A percentile compares a stretch with the other conserved stretches of the same genome.
Evolutionary conservation across 805 yeast genomes (phyloP).

Genomic region (Lachancea dasiensis): DNA sequence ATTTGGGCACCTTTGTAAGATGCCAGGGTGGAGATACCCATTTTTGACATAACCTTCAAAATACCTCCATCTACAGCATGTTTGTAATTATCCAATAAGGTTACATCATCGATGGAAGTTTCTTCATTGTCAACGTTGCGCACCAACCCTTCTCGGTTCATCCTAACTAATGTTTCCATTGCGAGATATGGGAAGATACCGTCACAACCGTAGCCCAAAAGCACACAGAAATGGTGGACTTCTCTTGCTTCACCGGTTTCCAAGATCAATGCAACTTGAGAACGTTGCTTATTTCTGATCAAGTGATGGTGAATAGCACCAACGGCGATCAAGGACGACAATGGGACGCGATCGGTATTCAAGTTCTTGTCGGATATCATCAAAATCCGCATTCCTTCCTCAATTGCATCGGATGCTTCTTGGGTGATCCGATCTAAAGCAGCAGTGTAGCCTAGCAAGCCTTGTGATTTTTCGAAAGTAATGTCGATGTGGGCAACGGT

Average conservation of each 20-base stretch:
- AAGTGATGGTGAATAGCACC: constrained; percentile 97
- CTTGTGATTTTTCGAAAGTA: constrained; percentile 78
- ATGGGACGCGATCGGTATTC: constrained; percentile 59
- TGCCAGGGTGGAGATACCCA: constrained; percentile 98
- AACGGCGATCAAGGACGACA: constrained; percentile 84
- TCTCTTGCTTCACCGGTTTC: constrained; percentile 98
- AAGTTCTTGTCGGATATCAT: constrained; percentile 68
- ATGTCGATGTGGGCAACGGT: constrained; percentile 75
- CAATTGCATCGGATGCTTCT: constrained; percentile 81
- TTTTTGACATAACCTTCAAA: constrained; percentile 95
- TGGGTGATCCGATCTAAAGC: constrained; percentile 83
- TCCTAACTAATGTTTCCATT: constrained; percentile 77
- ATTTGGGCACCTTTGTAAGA: constrained; percentile 99
- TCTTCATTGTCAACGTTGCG: constrained; percentile 39
- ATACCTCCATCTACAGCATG: constrained; percentile 86
- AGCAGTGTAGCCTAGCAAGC: constrained; percentile 76
- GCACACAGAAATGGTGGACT: constrained; percentile 91
- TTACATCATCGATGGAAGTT: constrained; percentile 42
- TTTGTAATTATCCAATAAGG: constrained; percentile 72
- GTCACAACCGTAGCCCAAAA: constrained; percentile 96
- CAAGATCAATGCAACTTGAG: constrained; percentile 83
- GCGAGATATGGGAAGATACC: constrained; percentile 92
- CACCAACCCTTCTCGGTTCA: constrained; percentile 75
- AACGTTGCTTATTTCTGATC: constrained; percentile 92
- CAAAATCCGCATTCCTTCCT: constrained; percentile 65